These are phyloP conservation scores for Leccinum longicurvipes DNA, from an alignment of 768 basidiomycete genomes.

Conservation along the genomic window DNA sequence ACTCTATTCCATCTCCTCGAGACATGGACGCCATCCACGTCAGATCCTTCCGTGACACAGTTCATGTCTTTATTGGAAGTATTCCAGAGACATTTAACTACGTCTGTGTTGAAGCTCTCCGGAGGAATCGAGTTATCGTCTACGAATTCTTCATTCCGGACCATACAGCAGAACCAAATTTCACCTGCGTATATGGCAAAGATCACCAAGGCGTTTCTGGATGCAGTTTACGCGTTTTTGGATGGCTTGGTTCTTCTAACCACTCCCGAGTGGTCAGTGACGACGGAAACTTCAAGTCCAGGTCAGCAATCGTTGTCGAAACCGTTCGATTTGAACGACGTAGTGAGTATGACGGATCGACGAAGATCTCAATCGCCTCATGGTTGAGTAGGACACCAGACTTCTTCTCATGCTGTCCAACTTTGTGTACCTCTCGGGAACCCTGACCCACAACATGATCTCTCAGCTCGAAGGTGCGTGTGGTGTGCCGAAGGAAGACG, in stretches of 20 bases:
- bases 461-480: constrained; percentile 76
- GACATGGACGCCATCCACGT: constrained; percentile 69
- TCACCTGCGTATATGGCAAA: constrained; percentile 63
- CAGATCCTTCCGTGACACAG: constrained; percentile 63
- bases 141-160: constrained; percentile 46
- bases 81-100: constrained; percentile 78
- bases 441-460: constrained; percentile 75
- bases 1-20: constrained; percentile 81
- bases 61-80: constrained; percentile 75
- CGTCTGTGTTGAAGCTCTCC: constrained; percentile 74
- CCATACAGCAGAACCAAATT: constrained; percentile 58
- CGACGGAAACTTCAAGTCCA: constrained; percentile 6
- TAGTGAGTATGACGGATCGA: constrained; percentile 40
- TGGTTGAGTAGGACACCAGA: constrained; percentile 66
- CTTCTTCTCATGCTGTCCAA: constrained; percentile 89
- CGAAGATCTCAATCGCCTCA: background rate
- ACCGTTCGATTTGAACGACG: constrained; percentile 55
- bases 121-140: constrained; percentile 63
- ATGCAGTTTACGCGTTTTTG: constrained; percentile 78
- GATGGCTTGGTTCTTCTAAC: constrained; percentile 84
- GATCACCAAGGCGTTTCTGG: constrained; percentile 82
- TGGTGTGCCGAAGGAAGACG: constrained; percentile 65
- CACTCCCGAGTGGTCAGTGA: constrained; percentile 56
- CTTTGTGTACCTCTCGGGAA: constrained; percentile 68
- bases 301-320: constrained; percentile 23